Percentiles rank a stretch among this genome's conserved stretches.
Conservation (phyloP, 371 early-diverging fungal species). For the Coemansia sp. region DNA sequence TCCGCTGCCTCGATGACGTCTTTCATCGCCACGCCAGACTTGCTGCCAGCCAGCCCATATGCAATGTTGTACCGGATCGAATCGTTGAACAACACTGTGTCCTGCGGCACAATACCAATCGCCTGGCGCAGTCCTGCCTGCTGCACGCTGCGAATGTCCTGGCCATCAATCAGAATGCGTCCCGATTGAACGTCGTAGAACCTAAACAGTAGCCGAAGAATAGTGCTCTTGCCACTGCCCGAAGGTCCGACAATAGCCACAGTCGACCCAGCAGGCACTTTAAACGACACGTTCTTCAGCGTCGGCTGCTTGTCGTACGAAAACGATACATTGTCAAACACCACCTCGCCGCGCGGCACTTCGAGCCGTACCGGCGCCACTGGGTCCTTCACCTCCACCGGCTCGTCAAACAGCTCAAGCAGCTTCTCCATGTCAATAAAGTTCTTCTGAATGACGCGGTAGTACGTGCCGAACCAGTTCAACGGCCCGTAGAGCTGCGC, state of each 20-base stretch:
- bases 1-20: conserved; percentile 75
- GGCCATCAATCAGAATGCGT: conserved; percentile 83
- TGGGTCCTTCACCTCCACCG: conserved; percentile 66
- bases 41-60: conserved; percentile 60
- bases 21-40: conserved; percentile 57
- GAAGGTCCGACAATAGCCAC: conserved; percentile 89
- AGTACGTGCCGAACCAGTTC: conserved; percentile 66
- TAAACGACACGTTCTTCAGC: conserved; percentile 75
- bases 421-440: conserved; percentile 95
- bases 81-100: conserved; percentile 80
- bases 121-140: conserved; percentile 67
- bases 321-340: conserved; percentile 80
- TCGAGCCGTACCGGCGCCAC: conserved; percentile 57
- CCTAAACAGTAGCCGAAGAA: conserved; percentile 84
- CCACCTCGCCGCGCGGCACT: conserved; percentile 62
- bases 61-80: conserved; percentile 81
- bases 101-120: conserved; percentile 91
- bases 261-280: conserved; percentile 76
- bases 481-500: conserved; percentile 76
- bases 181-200: conserved; percentile 86
- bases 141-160: conserved; percentile 72
- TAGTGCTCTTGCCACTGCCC: conserved; percentile 90
- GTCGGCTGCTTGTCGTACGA: conserved; percentile 71
- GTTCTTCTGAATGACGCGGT: conserved; percentile 71
- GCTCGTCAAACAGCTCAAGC: conserved; percentile 79